These are phyloP conservation scores for Penicillium sp. DNA, from an alignment of 2,329 filamentous ascomycete genomes.

Conservation along the genomic window DNA sequence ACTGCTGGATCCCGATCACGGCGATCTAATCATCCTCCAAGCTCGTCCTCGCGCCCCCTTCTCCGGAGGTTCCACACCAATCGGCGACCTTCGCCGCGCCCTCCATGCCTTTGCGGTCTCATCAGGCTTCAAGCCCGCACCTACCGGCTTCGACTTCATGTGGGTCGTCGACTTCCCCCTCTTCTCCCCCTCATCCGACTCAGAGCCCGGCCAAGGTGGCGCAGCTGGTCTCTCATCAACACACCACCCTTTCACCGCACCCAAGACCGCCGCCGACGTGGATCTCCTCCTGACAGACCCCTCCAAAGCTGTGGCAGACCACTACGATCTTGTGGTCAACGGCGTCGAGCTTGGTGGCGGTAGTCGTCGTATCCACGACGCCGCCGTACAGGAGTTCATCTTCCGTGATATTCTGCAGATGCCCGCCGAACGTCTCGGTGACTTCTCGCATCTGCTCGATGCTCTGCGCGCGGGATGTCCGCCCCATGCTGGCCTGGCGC, in stretches of 20 bases:
- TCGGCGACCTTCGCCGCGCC: slow-evolving; percentile 72
- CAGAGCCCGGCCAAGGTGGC: slow-evolving; percentile 78
- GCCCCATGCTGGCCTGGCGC: slow-evolving; percentile 88
- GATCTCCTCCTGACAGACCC: slow-evolving; percentile 73
- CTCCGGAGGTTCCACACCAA: slow-evolving; percentile 68
- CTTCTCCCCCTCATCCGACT: slow-evolving; percentile 71
- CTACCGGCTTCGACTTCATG: slow-evolving; percentile 63
- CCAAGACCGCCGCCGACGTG: slow-evolving; percentile 69
- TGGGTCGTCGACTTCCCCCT: slow-evolving; percentile 93
- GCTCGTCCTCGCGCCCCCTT: slow-evolving; percentile 67
- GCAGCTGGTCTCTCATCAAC: slow-evolving; percentile 78
- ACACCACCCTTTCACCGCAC: slow-evolving; percentile 95
- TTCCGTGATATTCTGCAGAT: slow-evolving; percentile 83
- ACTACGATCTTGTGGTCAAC: slow-evolving; percentile 95
- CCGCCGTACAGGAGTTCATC: slow-evolving; percentile 78
- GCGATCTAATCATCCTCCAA: slow-evolving; percentile 80
- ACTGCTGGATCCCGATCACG: slow-evolving; percentile 59
- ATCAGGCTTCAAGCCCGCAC: slow-evolving; percentile 56
- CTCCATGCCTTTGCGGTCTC: slow-evolving; percentile 69
- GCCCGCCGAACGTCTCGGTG: slow-evolving; percentile 66
- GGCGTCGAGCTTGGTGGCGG: slow-evolving; percentile 93
- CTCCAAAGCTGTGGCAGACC: slow-evolving; percentile 72
- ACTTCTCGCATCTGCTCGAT: slow-evolving; percentile 82
- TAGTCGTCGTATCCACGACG: slow-evolving; percentile 85
- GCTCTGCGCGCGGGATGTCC: slow-evolving; percentile 85